A percentile compares a stretch with the other conserved stretches of the same genome.
Conservation (phyloP, 2,329 filamentous ascomycete genomes). For the Lecanicillium sp. region DNA sequence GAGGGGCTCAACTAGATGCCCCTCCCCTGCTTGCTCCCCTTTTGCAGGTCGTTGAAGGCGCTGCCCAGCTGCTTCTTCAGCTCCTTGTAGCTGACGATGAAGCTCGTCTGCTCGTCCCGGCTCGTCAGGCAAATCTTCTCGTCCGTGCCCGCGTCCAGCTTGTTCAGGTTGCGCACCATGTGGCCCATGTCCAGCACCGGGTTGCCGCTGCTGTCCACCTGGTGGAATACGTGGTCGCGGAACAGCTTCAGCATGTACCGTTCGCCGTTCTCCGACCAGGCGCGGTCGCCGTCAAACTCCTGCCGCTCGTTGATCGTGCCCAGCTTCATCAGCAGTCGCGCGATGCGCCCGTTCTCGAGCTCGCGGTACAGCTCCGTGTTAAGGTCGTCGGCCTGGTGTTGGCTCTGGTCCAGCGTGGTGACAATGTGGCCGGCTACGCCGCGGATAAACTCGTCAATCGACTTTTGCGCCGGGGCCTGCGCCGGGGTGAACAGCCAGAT, state of each 20-base stretch:
- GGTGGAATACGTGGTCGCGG: slow-evolving; percentile 95
- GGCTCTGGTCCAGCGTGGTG: slow-evolving; percentile 66
- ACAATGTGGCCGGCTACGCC: slow-evolving; percentile 75
- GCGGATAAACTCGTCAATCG: slow-evolving; percentile 71
- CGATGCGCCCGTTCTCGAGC: slow-evolving; percentile 82
- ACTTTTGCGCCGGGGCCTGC: slow-evolving; percentile 52
- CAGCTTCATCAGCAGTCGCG: slow-evolving; percentile 74
- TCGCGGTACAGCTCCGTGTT: slow-evolving; percentile 68
- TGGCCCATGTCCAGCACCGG: slow-evolving; percentile 83
- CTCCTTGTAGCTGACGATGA: slow-evolving; percentile 87
- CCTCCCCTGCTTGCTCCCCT: slow-evolving; percentile 34
- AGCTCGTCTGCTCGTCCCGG: slow-evolving; percentile 82
- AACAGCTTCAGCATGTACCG: slow-evolving; percentile 92
- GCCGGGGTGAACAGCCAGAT: slow-evolving; percentile 72
- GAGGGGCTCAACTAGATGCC: slow-evolving; percentile 27
- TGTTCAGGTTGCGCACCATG: slow-evolving; percentile 81
- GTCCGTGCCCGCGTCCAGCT: slow-evolving; percentile 82
- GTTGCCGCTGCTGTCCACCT: slow-evolving; percentile 78
- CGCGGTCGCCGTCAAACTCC: slow-evolving; percentile 69
- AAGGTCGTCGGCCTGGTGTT: slow-evolving; percentile 74
- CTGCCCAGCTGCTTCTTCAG: slow-evolving; percentile 60
- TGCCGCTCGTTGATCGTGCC: slow-evolving; percentile 84
- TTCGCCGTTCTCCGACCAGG: slow-evolving; percentile 90
- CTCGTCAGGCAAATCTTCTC: slow-evolving; percentile 82
- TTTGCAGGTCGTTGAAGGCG: slow-evolving; percentile 54